These are phyloP conservation scores for sorghum (Sorghum bicolor) DNA, from an alignment of 176 grass and related monocot genomes.

Conservation along the genomic window DNA sequence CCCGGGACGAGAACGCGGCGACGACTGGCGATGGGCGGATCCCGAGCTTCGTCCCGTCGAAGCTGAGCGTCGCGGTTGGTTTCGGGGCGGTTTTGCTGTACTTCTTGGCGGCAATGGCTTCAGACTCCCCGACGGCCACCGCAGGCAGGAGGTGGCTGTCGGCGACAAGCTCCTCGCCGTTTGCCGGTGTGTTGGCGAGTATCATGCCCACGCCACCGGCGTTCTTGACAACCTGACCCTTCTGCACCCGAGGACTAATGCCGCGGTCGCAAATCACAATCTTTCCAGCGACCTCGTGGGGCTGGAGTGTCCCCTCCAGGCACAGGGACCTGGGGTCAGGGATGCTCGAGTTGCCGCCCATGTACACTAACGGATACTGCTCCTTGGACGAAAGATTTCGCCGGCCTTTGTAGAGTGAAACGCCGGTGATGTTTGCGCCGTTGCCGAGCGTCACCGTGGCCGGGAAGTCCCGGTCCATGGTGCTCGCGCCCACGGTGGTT, in stretches of 20 bases:
- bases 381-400: slow-evolving; percentile 35
- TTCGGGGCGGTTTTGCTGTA: slow-evolving; percentile 46
- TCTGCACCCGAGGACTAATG: slow-evolving; percentile 90
- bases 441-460: slow-evolving; percentile 69
- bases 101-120: slow-evolving; percentile 56
- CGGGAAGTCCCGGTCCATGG: slow-evolving; percentile 92
- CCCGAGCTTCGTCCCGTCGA: slow-evolving; percentile 79
- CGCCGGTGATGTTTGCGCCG: slow-evolving; percentile 69
- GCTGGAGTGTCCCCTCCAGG: slow-evolving; percentile 75
- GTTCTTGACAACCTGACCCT: slow-evolving; percentile 88
- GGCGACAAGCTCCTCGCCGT: slow-evolving; percentile 94
- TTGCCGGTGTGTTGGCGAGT: slow-evolving; percentile 63
- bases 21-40: slow-evolving; percentile 91
- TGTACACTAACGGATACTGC: slow-evolving; percentile 75
- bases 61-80: slow-evolving; percentile 73
- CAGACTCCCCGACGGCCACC: slow-evolving; percentile 59
- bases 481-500: slow-evolving; percentile 89
- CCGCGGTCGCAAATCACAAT: slow-evolving; percentile 93
- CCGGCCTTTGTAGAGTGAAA: slow-evolving; percentile 77
- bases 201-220: slow-evolving; percentile 90
- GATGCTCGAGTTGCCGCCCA: slow-evolving; percentile 59
- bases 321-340: slow-evolving; percentile 80
- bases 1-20: slow-evolving; percentile 88
- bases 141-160: slow-evolving; percentile 96
- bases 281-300: slow-evolving; percentile 59